Percentiles rank a stretch among this genome's conserved stretches.
phyloP scores from a whole-genome alignment of 148 eudicot species.

The Polygonum aviculare region DNA sequence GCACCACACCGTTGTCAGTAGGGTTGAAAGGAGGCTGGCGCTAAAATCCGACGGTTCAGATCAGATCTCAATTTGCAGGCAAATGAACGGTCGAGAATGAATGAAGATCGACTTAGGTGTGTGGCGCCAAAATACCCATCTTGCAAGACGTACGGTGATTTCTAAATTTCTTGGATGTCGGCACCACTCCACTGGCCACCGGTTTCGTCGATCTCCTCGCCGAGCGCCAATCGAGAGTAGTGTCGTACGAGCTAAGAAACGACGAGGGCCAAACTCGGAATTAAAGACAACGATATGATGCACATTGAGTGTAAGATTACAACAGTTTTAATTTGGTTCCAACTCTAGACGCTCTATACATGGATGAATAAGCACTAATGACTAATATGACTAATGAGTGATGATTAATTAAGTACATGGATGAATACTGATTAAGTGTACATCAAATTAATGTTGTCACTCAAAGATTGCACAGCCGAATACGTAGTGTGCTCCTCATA shows the following conservation, averaged over 20 bases:
- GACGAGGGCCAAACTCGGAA: neutral
- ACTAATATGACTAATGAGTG: too few relatives aligned
- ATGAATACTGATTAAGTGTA: too few relatives aligned
- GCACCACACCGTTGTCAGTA: neutral
- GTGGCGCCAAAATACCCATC: neutral
- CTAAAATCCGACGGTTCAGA: neutral
- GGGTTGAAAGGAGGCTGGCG: neutral
- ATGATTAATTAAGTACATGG: too few relatives aligned
- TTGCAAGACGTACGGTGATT: neutral
- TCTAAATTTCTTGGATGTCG: neutral
- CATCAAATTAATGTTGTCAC: too few relatives aligned
- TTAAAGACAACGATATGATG: too few relatives aligned
- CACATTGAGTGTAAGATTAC: too few relatives aligned
- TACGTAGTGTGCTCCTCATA: too few relatives aligned
- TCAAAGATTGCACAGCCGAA: too few relatives aligned
- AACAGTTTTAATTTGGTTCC: too few relatives aligned
- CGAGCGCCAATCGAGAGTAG: too few relatives aligned
- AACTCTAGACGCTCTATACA: too few relatives aligned
- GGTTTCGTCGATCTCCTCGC: neutral
- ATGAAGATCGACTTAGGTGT: neutral
- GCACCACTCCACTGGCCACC: neutral
- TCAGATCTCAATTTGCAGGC: neutral
- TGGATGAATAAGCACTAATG: too few relatives aligned
- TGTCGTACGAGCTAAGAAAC: neutral
- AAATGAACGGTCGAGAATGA: neutral